These are phyloP conservation scores for Alternaria alternata DNA, from an alignment of 2,329 filamentous ascomycete species.

Conservation along the genomic window DNA sequence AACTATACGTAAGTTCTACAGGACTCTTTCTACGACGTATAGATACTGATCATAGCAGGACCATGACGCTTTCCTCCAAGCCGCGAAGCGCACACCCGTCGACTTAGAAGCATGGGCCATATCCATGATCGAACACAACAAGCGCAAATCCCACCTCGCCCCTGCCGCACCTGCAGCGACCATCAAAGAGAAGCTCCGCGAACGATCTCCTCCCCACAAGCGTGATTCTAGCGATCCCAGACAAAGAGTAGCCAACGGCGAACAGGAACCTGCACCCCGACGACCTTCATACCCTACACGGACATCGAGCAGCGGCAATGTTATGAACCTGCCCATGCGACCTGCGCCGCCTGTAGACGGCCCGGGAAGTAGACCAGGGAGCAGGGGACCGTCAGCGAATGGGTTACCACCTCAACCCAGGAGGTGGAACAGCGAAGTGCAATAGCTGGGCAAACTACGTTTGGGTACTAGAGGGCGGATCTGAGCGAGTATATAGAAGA, in stretches of 20 bases:
- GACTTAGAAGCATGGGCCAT: slow-evolving; percentile 94
- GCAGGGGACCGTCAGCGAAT: slow-evolving; percentile 28
- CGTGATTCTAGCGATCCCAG: slow-evolving; percentile 33
- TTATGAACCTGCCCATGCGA: slow-evolving; percentile 57
- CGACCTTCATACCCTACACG: slow-evolving; percentile 54
- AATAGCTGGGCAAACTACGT: slow-evolving; percentile 17
- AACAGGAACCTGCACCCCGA: slow-evolving; percentile 37
- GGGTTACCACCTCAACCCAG: slow-evolving; percentile 25
- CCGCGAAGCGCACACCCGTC: slow-evolving; percentile 94
- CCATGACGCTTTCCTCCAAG: slow-evolving; percentile 91
- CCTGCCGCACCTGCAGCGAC: slow-evolving; percentile 76
- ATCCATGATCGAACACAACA: slow-evolving; percentile 91
- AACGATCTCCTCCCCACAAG: slow-evolving; percentile 40
- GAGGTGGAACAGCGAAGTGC: slow-evolving; percentile 46
- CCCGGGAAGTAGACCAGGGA: slow-evolving; percentile 34
- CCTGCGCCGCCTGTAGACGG: slow-evolving; percentile 51
- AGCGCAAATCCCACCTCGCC: slow-evolving; percentile 91
- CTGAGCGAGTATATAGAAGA: neutral
- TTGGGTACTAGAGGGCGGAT: neutral
- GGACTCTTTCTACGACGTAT: neutral
- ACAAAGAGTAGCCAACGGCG: slow-evolving; percentile 37
- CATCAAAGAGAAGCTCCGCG: slow-evolving; percentile 50
- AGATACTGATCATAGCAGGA: slow-evolving; percentile 67
- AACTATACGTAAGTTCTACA: slow-evolving; percentile 77
- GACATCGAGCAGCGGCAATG: slow-evolving; percentile 53